Percentiles rank a stretch among this genome's conserved stretches.
phyloP scores from a whole-genome alignment of 768 basidiomycete species.

The Clitopilus passeckerianus region DNA sequence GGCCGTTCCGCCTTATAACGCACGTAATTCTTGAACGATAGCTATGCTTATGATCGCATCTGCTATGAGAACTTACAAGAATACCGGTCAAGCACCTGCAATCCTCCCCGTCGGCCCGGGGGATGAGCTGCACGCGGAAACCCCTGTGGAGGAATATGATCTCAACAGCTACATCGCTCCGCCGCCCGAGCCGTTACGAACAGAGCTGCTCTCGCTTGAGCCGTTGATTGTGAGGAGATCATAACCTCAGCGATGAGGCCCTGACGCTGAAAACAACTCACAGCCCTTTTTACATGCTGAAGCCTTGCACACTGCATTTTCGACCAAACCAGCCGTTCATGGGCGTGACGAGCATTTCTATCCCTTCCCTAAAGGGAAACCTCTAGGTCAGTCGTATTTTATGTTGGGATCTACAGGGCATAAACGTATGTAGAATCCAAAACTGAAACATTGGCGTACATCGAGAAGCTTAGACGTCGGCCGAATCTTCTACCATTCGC shows the following conservation, averaged over 20 bases:
- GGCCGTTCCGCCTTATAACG: no score
- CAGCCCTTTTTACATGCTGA: slow-evolving; percentile 13
- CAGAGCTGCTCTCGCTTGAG: slow-evolving; percentile 8
- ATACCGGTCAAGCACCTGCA: slow-evolving; percentile 1
- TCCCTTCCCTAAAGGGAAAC: slow-evolving; percentile 14
- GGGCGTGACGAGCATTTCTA: slow-evolving; percentile 13
- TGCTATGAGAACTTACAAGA: not conserved
- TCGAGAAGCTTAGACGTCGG: slow-evolving; percentile 16
- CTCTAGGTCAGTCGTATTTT: slow-evolving; percentile 7
- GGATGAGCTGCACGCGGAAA: slow-evolving; percentile 10
- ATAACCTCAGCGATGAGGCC: not conserved
- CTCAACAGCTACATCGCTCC: slow-evolving; percentile 11
- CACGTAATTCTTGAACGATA: no score
- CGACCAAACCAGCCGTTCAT: not conserved
- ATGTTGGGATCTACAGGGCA: not conserved
- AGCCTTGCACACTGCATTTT: slow-evolving; percentile 10
- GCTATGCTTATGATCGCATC: no score
- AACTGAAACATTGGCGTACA: slow-evolving; percentile 13
- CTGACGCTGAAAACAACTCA: not conserved
- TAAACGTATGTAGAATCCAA: slow-evolving; percentile 9
- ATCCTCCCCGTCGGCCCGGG: slow-evolving; percentile 1
- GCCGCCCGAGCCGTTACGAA: slow-evolving; percentile 7
- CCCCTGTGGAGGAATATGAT: slow-evolving; percentile 12
- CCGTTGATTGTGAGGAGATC: slow-evolving; percentile 11
- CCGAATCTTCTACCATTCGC: slow-evolving; percentile 15